Base-by-base conservation (phyloP, 164 flowering plant species). In the Houttuynia cordata region DNA sequence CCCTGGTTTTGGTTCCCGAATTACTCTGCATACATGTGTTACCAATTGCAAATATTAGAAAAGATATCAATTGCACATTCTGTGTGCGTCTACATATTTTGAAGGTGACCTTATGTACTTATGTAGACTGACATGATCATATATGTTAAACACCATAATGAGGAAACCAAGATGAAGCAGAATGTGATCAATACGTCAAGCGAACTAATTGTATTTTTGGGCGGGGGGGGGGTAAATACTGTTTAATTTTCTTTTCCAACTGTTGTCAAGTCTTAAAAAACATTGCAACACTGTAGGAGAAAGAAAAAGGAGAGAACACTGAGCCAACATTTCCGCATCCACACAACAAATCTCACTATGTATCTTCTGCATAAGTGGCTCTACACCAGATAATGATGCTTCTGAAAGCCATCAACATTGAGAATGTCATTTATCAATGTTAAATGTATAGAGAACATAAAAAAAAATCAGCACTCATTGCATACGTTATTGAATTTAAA, bases 281-380 rank as follows among this genome's bases (percentile, higher is more conserved):
- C 4, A 30, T 2, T 30, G 37, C 37, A 30, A 30, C 6, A 30
- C 37, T 30, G 37, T 17, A 45, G 14, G 49, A 45, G 49, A 12
- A 45, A 12, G 17, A 17, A 45, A 45, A 17, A 45, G 49, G 49
- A 45, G 49, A 45, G 56, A 23, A 53, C 99, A n/a, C n/a, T n/a
- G n/a, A 17, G 85, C 78, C 53, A 94, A 68, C 59, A 94, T 94
- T 64, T 79, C 95, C 34, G 87, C 87, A 84, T 94, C 99, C 51
- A 91, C 92, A 23, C 81, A 81, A 30, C 86, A 83, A 62, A 94
- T 91, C 76, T 94, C 99, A 68, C 79, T 65, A 14, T 84, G 99
- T 61, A 94, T 83, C 77, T 94, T 91, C 69, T 88, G 97, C 91
- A 94, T 91, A 53, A 94, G 92, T 37, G 99, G 99, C 73, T 94